Percentiles rank a stretch among this genome's conserved stretches.
phyloP scores from a whole-genome alignment of 495 filamentous ascomycete genomes.

The Annulohypoxylon maeteangense region DNA sequence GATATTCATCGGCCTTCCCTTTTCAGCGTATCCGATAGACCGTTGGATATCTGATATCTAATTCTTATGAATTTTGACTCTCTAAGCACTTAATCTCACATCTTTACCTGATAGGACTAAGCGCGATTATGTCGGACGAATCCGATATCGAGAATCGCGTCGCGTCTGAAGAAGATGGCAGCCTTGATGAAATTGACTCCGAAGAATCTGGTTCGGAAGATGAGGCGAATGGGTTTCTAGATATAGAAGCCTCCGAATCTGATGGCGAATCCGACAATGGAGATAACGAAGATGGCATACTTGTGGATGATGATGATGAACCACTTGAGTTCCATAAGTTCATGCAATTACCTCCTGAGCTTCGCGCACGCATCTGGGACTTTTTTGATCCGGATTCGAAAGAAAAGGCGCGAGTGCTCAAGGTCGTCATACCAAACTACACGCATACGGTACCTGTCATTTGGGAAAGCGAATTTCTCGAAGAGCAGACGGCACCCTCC shows the following conservation, averaged over 20 bases:
- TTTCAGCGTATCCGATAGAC: neutral
- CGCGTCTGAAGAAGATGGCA: slow-evolving; percentile 23
- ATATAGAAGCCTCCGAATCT: slow-evolving; percentile 47
- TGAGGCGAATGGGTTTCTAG: slow-evolving; percentile 38
- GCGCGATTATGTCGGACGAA: slow-evolving; percentile 28
- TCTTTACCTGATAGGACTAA: neutral
- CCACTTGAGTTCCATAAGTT: slow-evolving; percentile 57
- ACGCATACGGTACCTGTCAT: neutral
- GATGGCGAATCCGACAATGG: slow-evolving; percentile 18
- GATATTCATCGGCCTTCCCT: neutral
- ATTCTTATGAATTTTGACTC: neutral
- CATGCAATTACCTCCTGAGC: slow-evolving; percentile 50
- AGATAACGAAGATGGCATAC: slow-evolving; percentile 15
- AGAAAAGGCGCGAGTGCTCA: slow-evolving; percentile 44
- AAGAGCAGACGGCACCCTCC: slow-evolving; percentile 44
- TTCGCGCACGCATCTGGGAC: slow-evolving; percentile 55
- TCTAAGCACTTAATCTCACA: neutral
- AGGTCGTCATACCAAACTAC: neutral
- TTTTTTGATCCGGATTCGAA: slow-evolving; percentile 51
- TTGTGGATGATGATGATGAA: slow-evolving; percentile 9
- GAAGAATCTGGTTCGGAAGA: slow-evolving; percentile 4
- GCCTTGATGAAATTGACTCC: slow-evolving; percentile 21
- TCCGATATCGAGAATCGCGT: slow-evolving; percentile 38
- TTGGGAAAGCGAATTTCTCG: slow-evolving; percentile 31
- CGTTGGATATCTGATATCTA: neutral